Conservation (phyloP, 768 basidiomycete species). For the Russula sp. region DNA sequence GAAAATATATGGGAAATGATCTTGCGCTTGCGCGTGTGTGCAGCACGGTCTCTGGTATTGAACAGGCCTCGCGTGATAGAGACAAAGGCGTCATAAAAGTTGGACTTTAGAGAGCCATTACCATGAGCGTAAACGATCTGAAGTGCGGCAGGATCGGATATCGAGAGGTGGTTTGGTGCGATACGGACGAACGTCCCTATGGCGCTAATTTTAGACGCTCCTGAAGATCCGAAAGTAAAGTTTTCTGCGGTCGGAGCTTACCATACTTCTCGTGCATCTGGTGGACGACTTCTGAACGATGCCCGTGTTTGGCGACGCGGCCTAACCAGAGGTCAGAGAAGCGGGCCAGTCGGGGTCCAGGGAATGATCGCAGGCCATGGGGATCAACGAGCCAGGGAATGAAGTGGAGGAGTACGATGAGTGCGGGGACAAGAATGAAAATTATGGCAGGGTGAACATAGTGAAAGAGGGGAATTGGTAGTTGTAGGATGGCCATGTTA, state of each 20-base stretch:
- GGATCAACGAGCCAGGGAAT: constrained; percentile 39
- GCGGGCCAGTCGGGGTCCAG: constrained; percentile 43
- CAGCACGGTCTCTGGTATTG: constrained; percentile 67
- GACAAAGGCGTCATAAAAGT: constrained; percentile 46
- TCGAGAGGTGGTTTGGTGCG: constrained; percentile 48
- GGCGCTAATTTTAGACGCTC: background rate
- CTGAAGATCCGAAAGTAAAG: background rate
- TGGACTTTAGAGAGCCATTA: constrained; percentile 42
- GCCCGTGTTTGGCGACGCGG: constrained; percentile 37
- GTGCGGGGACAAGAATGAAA: constrained; percentile 17
- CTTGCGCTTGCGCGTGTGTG: constrained; percentile 86
- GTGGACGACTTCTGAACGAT: constrained; percentile 40
- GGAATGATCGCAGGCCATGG: constrained; percentile 36
- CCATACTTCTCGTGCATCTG: constrained; percentile 44
- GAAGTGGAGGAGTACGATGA: constrained; percentile 35
- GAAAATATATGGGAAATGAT: constrained; percentile 84
- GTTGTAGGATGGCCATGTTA: constrained; percentile 15
- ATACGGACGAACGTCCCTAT: constrained; percentile 43
- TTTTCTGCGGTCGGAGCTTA: constrained; percentile 20
- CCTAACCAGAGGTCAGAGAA: constrained; percentile 43
- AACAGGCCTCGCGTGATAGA: constrained; percentile 58
- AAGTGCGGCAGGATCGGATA: constrained; percentile 45
- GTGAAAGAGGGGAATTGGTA: background rate
- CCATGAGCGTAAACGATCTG: constrained; percentile 45
- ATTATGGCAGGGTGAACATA: constrained; percentile 6